Base-by-base conservation (phyloP, 805 yeast species). In the Ogataea paradorogensis region DNA sequence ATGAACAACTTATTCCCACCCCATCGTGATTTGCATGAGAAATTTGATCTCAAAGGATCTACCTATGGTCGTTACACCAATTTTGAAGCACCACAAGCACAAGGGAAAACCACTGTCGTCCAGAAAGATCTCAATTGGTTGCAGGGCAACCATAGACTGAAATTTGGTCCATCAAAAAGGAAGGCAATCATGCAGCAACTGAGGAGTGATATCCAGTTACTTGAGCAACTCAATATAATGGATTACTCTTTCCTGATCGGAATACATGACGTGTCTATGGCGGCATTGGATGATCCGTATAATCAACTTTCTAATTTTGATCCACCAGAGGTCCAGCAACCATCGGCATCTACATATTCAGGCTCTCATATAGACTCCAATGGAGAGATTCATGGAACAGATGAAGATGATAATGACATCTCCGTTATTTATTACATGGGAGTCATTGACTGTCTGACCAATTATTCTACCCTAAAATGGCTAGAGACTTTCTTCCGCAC, bases 1-100 rank as follows among this genome's bases (percentile, higher is more conserved):
- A 93, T 93, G 99, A 93, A 93, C 69, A 93, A 93, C 57, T 72
- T 93, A 34, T 93, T 95, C 65, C 98, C 99, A 0, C 95, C 97
- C 6, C 87, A 86, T 55, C 71, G 89, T 34, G 93, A 85, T 47
- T 81, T 91, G 40, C 95, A 89, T 59, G 66, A 75, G 29, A 85
- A 89, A 29, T 93, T 78, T 62, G 99, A 93, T 59, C 73, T 93
- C 59, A 93, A 93, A 59, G 99, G 99, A 1, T 88, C 96, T 0
- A 78, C 95, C 0, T 73, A 84, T 70, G 96, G 97, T 2, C 71
- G 95, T 50, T 65, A 62, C 47, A 88, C 83, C 0, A 59, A 63
- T 42, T 55, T 66, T 4, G 62, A 59, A 7, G 57, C 50, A 38
- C 61, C 55, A 9, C 46, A 53, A 40, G 51, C 62, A 41, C 45